These are phyloP conservation scores for Plasmodium berghei DNA, from an alignment of 169 alveolate genomes.

Conservation along the genomic window DNA sequence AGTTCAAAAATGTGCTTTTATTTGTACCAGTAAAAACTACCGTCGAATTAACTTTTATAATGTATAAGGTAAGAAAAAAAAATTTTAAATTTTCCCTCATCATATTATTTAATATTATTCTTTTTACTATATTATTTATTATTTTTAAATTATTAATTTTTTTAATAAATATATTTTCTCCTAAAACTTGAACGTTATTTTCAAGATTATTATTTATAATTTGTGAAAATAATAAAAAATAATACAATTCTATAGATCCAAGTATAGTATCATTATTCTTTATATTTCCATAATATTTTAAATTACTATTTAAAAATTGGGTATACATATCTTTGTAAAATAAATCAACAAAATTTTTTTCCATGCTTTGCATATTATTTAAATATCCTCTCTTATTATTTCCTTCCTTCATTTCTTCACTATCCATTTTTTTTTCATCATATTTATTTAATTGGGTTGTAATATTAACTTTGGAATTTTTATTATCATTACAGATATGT, in stretches of 20 bases:
- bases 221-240: conserved; percentile 59
- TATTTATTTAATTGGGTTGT: not conserved
- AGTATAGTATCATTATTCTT: conserved; percentile 39
- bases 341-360: not conserved
- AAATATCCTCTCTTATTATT: not conserved
- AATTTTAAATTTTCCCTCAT: conserved; percentile 51
- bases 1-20: conserved; percentile 34
- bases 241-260: conserved; percentile 40
- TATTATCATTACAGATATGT: not conserved
- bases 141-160: conserved; percentile 63
- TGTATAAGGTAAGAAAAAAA: conserved; percentile 46
- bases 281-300: conserved; percentile 50
- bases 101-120: conserved; percentile 61
- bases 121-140: conserved; percentile 57
- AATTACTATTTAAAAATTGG: conserved; percentile 8
- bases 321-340: conserved; percentile 21
- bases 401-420: not conserved
- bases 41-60: conserved; percentile 36
- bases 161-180: conserved; percentile 60
- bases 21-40: conserved; percentile 6
- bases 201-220: conserved; percentile 65
- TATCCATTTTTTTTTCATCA: not conserved
- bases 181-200: conserved; percentile 43
- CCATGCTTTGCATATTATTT: not conserved
- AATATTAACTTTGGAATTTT: not conserved